Evolutionary conservation across 176 grass and related monocot species (phyloP).

Genomic region (Themeda triandra): DNA sequence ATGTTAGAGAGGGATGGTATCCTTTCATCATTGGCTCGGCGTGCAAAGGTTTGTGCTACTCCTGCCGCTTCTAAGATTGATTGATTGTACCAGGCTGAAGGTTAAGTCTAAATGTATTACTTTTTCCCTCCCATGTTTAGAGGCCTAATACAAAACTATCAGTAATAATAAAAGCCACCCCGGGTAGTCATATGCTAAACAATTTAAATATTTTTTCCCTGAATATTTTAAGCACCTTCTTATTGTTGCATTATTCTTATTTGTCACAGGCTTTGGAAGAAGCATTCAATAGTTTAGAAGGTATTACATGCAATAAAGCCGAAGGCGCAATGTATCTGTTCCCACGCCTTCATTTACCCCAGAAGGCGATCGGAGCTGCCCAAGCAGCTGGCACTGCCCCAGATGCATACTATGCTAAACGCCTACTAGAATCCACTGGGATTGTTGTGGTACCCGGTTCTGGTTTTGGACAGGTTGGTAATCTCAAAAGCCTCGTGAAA

Average conservation of each 20-base stretch:
- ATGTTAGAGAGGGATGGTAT: constrained; percentile 78
- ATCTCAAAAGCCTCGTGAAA: neutral
- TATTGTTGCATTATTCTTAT: constrained; percentile 5
- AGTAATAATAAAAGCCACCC: neutral
- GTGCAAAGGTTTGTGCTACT: constrained; percentile 65
- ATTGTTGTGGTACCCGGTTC: constrained; percentile 83
- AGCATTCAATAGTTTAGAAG: constrained; percentile 90
- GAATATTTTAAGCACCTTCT: neutral
- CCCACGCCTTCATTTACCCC: constrained; percentile 71
- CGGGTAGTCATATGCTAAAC: neutral
- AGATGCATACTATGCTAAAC: constrained; percentile 75
- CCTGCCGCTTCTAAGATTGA: neutral
- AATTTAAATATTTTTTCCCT: neutral
- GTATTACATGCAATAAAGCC: constrained; percentile 92
- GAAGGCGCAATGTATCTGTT: constrained; percentile 99
- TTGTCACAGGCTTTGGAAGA: constrained; percentile 84
- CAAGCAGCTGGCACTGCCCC: constrained; percentile 57
- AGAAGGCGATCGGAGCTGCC: constrained; percentile 74
- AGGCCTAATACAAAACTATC: neutral
- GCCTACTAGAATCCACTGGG: constrained; percentile 90
- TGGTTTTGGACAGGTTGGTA: constrained; percentile 85
- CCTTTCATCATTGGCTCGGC: constrained; percentile 77
- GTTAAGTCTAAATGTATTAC: neutral
- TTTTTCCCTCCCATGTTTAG: neutral
- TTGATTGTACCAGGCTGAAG: neutral